A percentile compares a stretch with the other conserved stretches of the same genome.
Conservation (phyloP, 768 basidiomycete species). For the Tricholoma sp. region DNA sequence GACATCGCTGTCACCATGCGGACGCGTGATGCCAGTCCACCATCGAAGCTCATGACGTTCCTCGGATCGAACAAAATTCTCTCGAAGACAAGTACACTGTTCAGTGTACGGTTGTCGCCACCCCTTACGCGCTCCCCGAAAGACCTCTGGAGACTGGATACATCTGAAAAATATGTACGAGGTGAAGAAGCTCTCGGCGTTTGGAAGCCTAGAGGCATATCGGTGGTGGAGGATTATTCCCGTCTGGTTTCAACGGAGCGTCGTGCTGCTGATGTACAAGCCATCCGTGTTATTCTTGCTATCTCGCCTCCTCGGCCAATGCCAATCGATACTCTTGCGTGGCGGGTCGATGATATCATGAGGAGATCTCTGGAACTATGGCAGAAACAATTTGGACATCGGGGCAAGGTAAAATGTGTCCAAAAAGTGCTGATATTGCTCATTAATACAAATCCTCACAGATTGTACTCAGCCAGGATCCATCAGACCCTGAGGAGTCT, state of each 20-base stretch:
- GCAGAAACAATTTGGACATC: conserved; percentile 78
- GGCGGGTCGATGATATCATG: conserved; percentile 65
- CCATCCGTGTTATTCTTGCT: conserved; percentile 72
- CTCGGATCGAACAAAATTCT: conserved; percentile 76
- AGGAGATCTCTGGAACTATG: conserved; percentile 70
- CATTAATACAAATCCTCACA: conserved; percentile 26
- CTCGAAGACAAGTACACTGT: conserved; percentile 78
- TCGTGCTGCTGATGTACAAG: conserved; percentile 85
- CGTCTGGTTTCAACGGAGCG: conserved; percentile 68
- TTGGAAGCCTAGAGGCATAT: conserved; percentile 88
- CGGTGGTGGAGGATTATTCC: conserved; percentile 82
- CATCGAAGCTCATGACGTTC: conserved; percentile 71
- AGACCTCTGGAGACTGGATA: conserved; percentile 94
- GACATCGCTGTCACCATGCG: conserved; percentile 84
- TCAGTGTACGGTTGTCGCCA: conserved; percentile 75
- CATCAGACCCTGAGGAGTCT: conserved; percentile 49
- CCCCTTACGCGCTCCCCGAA: conserved; percentile 80
- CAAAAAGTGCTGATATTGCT: neutral
- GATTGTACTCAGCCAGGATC: conserved; percentile 78
- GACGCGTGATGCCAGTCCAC: conserved; percentile 79
- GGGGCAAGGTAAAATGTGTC: conserved; percentile 54
- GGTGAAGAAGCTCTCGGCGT: conserved; percentile 80
- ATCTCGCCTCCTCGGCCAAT: conserved; percentile 45
- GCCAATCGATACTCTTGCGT: conserved; percentile 49
- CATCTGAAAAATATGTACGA: conserved; percentile 89